phyloP scores from a whole-genome alignment of 2,329 filamentous ascomycete species.

The Myriangium duriaei region DNA sequence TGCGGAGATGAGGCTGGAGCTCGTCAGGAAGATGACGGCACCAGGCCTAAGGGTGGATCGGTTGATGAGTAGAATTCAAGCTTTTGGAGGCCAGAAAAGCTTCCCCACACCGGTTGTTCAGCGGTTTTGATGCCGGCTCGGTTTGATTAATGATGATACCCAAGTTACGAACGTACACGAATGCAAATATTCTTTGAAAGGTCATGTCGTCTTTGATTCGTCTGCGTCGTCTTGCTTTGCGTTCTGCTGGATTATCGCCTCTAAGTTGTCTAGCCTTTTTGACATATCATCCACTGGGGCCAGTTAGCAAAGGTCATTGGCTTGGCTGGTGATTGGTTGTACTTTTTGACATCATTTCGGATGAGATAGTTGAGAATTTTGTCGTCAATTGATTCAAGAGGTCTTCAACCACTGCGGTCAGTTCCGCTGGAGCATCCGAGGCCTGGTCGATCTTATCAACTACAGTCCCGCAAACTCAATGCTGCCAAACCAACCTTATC shows the following conservation, averaged over 20 bases:
- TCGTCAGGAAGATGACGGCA: conserved; percentile 44
- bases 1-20: conserved; percentile 29
- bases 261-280: conserved; percentile 68
- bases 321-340: conserved; percentile 24
- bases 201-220: conserved; percentile 5
- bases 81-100: conserved; percentile 23
- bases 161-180: conserved; percentile 12
- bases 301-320: conserved; percentile 7
- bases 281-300: conserved; percentile 85
- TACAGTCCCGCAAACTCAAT: neutral
- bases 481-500: neutral
- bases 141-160: conserved; percentile 7
- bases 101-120: conserved; percentile 9
- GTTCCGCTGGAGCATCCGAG: conserved; percentile 45
- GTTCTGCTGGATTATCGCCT: conserved; percentile 51
- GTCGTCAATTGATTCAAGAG: conserved; percentile 70
- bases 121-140: conserved; percentile 10
- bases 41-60: conserved; percentile 33
- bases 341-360: conserved; percentile 84
- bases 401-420: conserved; percentile 72
- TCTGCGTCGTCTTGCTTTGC: conserved; percentile 7
- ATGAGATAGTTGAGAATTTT: conserved; percentile 75
- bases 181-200: neutral
- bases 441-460: conserved; percentile 19
- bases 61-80: conserved; percentile 35